Evolutionary conservation across 768 basidiomycete genomes (phyloP), one percentile per base, ranked within the genome.

Genomic region (Psilocybe sp.): DNA sequence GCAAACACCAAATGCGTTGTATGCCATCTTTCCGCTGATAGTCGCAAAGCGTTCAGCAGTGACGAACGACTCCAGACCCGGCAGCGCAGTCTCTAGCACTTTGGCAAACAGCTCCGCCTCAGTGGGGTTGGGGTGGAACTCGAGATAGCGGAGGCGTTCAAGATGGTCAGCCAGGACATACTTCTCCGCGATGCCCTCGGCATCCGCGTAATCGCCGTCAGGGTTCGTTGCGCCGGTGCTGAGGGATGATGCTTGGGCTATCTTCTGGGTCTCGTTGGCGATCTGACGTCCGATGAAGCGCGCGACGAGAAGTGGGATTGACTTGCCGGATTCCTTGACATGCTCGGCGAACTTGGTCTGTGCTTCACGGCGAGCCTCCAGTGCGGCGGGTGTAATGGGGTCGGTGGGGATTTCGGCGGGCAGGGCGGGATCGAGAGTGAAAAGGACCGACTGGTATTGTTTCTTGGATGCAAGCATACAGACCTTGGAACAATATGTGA

Each of bases 1-100:
- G 63, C 73, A 81, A 44, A 93, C 81, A 49, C 91, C 91, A 59
- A 82, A 87, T 2, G 81, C 75, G 57, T 92, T 92, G 66, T 90
- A 92, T 3, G 73, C 67, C 73, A 92, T 82, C 64, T 82, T 89
- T 14, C 87, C 87, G 36, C 80, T 64, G 42, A 87, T 74, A 14
- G 73, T 72, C 9, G 77, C 70, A 53, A 88, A 79, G 18, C 80
- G 73, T 35, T 88, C 84, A 20, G 82, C 79, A 3, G 79, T 78
- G 20, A 89, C 69, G 49, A 88, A 84, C 48, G 82, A 75, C 55
- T 91, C 87, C 51, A 92, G 62, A 15, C 88, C 89, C 10, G 84
- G 85, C 39, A 92, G 65, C 2, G 85, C 84, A 32, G 71, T 63
- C 54, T 85, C 84, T 41, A 80, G 75, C 18, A 73, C 66, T 13